Conservation (phyloP, 345 rosid species). For the Eutrema heterophyllum region DNA sequence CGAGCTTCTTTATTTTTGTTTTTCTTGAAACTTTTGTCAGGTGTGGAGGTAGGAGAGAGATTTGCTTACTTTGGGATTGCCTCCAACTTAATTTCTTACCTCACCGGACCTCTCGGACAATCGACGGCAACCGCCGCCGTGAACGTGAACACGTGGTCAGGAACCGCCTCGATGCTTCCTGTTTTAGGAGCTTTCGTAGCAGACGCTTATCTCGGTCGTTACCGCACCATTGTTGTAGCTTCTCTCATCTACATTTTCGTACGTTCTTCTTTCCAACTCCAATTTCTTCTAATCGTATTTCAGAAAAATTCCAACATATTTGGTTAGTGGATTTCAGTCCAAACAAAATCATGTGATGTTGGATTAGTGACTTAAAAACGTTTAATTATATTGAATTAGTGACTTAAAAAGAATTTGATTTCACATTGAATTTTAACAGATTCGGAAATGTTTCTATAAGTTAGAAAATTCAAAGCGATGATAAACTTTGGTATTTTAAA, state of each 20-base stretch:
- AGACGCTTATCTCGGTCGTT: constrained; percentile 52
- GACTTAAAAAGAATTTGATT: neutral
- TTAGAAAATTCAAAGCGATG: too few relatives aligned
- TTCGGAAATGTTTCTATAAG: neutral
- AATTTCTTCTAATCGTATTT: neutral
- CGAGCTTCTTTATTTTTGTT: neutral
- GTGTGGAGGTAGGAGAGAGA: constrained; percentile 48
- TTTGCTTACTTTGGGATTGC: constrained; percentile 45
- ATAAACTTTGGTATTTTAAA: too few relatives aligned
- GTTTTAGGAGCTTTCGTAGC: constrained; percentile 46
- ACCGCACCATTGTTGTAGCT: constrained; percentile 41
- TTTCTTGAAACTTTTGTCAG: neutral
- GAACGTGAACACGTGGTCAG: constrained; percentile 49
- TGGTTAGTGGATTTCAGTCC: too few relatives aligned
- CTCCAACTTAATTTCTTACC: constrained; percentile 40
- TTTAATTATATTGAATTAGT: neutral
- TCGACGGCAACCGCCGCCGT: constrained; percentile 48
- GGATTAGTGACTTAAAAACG: too few relatives aligned
- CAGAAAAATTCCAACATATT: neutral
- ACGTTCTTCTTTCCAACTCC: neutral
- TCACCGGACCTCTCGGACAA: constrained; percentile 49
- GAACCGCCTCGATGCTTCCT: constrained; percentile 40
- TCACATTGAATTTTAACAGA: neutral
- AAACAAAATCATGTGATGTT: neutral
- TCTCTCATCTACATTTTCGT: constrained; percentile 41